Percentiles rank a stretch among this genome's conserved stretches.
phyloP scores from a whole-genome alignment of 768 basidiomycete species.

The Myochromella boudieri region DNA sequence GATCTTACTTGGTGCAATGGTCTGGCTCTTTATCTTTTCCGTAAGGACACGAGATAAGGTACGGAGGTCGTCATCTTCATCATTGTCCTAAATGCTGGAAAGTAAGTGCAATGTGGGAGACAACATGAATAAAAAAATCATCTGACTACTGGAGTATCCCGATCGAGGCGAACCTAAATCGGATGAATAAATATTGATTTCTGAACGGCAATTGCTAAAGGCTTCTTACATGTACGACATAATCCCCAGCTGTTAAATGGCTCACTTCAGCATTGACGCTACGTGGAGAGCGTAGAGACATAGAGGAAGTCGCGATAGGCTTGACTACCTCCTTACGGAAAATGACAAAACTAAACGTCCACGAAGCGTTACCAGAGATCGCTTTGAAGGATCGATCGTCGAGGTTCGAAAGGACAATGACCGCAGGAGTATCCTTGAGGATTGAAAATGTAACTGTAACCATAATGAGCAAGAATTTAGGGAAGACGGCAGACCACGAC shows the following conservation, averaged over 20 bases:
- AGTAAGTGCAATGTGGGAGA: not conserved
- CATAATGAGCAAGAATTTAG: not conserved
- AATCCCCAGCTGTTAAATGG: conserved; percentile 25
- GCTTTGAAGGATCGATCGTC: conserved; percentile 34
- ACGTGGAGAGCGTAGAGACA: conserved; percentile 15
- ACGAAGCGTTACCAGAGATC: conserved; percentile 22
- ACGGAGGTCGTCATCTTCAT: too few species aligned
- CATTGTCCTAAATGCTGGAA: not conserved
- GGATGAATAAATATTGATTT: too few species aligned
- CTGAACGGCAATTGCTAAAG: too few species aligned
- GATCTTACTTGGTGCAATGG: conserved; percentile 31
- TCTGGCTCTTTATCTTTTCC: conserved; percentile 29
- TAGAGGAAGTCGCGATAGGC: conserved; percentile 19
- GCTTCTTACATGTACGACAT: conserved; percentile 30
- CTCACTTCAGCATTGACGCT: conserved; percentile 29
- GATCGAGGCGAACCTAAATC: conserved; percentile 21
- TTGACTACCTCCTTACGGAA: conserved; percentile 32
- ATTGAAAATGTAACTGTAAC: conserved; percentile 34
- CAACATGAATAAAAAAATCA: not conserved
- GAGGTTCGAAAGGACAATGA: conserved; percentile 38
- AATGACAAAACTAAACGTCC: conserved; percentile 36
- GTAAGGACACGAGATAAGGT: conserved; percentile 24
- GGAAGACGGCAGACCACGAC: not conserved
- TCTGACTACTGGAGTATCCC: not conserved
- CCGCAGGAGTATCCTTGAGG: conserved; percentile 24